A percentile compares a stretch with the other conserved stretches of the same genome.
Conservation (phyloP, 345 rosid species). For the Dipteronia dyeriana region DNA sequence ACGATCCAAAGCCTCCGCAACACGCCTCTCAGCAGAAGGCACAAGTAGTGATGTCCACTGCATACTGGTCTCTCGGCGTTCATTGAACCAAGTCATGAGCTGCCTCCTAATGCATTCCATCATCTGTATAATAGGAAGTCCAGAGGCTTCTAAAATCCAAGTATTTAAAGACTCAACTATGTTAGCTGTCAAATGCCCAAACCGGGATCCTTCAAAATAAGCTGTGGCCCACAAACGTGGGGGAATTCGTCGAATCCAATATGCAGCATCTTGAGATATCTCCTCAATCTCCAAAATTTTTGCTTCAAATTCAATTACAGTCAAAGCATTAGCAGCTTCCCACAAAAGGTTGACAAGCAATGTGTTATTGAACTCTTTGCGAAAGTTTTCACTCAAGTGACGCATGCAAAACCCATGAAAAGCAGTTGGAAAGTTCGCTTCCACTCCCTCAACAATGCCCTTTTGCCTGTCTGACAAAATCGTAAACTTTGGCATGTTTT, state of each 20-base stretch:
- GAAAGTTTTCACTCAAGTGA: conserved; percentile 90
- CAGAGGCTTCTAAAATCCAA: conserved; percentile 94
- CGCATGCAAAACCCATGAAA: conserved; percentile 98
- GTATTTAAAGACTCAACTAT: conserved; percentile 78
- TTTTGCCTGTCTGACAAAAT: conserved; percentile 91
- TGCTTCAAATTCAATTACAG: conserved; percentile 87
- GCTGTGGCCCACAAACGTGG: conserved; percentile 97
- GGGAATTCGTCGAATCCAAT: conserved; percentile 91
- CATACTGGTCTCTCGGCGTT: conserved; percentile 88
- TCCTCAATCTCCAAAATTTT: conserved; percentile 88
- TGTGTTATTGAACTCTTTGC: conserved; percentile 91
- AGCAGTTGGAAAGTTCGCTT: conserved; percentile 89
- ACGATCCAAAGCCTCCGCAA: conserved; percentile 84
- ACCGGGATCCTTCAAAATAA: conserved; percentile 88
- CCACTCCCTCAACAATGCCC: conserved; percentile 91
- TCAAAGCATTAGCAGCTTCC: conserved; percentile 96
- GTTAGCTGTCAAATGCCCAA: conserved; percentile 89
- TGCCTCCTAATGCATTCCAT: conserved; percentile 98
- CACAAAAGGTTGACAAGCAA: conserved; percentile 86
- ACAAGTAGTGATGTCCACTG: conserved; percentile 95
- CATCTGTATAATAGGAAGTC: conserved; percentile 98
- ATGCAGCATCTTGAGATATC: conserved; percentile 89
- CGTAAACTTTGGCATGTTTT: conserved; percentile 97
- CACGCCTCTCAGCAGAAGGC: conserved; percentile 87
- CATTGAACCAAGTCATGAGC: conserved; percentile 98